phyloP scores from a whole-genome alignment of 768 basidiomycete species.

The Exidia glandulosa region DNA sequence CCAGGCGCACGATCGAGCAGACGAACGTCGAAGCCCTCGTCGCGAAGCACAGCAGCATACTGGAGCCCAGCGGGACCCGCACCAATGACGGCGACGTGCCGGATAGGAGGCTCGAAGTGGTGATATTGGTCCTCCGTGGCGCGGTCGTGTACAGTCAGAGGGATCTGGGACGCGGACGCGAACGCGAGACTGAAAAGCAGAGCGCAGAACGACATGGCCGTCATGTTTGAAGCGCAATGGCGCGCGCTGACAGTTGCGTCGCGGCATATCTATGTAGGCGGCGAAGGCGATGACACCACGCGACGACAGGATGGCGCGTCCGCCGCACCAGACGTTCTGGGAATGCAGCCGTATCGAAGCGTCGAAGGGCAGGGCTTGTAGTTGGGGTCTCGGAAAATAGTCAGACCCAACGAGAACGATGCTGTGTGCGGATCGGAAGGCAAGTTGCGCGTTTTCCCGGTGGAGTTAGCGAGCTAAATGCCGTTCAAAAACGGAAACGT shows the following conservation, averaged over 20 bases:
- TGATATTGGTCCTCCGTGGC: not conserved
- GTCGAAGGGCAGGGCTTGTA: too few species aligned
- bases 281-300: not conserved
- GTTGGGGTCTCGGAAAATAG: too few species aligned
- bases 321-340: too few species aligned
- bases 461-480: too few species aligned
- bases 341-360: too few species aligned
- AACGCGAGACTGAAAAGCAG: not conserved
- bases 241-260: not conserved
- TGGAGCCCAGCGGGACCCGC: not conserved
- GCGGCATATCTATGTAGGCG: not conserved
- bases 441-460: too few species aligned
- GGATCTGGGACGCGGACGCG: not conserved
- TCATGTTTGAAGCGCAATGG: not conserved
- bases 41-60: not conserved
- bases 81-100: not conserved
- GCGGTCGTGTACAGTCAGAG: not conserved
- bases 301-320: not conserved
- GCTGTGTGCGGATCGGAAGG: too few species aligned
- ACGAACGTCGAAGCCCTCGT: not conserved
- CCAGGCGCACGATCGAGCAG: not conserved
- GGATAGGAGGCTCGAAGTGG: not conserved
- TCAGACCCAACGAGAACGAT: too few species aligned
- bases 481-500: too few species aligned
- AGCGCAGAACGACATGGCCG: not conserved